A percentile compares a stretch with the other conserved stretches of the same genome.
phyloP scores from a whole-genome alignment of 2,329 filamentous ascomycete genomes.

The Aspergillus neoniger region DNA sequence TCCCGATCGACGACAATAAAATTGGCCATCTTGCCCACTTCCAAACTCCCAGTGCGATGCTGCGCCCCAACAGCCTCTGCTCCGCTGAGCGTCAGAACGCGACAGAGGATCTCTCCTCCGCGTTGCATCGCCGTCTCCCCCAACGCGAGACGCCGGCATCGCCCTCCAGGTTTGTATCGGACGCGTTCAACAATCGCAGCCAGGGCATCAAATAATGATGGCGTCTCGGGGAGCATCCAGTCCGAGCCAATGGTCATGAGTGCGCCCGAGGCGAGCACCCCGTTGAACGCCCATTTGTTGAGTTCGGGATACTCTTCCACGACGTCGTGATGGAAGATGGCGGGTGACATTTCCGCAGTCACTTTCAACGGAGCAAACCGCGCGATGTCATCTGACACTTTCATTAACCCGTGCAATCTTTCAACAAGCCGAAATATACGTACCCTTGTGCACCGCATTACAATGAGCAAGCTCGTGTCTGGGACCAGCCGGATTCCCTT shows the following conservation, averaged over 20 bases:
- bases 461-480: constrained; percentile 37
- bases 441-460: constrained; percentile 30
- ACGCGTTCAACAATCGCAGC: constrained; percentile 15
- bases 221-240: constrained; percentile 17
- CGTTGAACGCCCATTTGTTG: constrained; percentile 21
- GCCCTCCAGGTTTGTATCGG: background rate
- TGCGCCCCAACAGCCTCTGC: constrained; percentile 32
- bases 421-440: background rate
- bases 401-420: too few species aligned
- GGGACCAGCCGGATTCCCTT: constrained; percentile 28
- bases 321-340: constrained; percentile 10
- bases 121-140: constrained; percentile 2
- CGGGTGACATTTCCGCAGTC: constrained; percentile 36
- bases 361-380: constrained; percentile 32
- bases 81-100: constrained; percentile 32
- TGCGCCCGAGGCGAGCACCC: constrained; percentile 27
- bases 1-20: constrained; percentile 34
- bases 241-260: constrained; percentile 37
- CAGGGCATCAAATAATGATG: constrained; percentile 13
- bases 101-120: constrained; percentile 17
- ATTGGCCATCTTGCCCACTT: constrained; percentile 36
- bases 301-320: constrained; percentile 18
- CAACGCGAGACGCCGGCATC: background rate
- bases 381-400: constrained; percentile 26
- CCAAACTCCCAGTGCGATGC: constrained; percentile 31